phyloP scores from a whole-genome alignment of 164 flowering plant genomes.

The Dillenia suffruticosa region DNA sequence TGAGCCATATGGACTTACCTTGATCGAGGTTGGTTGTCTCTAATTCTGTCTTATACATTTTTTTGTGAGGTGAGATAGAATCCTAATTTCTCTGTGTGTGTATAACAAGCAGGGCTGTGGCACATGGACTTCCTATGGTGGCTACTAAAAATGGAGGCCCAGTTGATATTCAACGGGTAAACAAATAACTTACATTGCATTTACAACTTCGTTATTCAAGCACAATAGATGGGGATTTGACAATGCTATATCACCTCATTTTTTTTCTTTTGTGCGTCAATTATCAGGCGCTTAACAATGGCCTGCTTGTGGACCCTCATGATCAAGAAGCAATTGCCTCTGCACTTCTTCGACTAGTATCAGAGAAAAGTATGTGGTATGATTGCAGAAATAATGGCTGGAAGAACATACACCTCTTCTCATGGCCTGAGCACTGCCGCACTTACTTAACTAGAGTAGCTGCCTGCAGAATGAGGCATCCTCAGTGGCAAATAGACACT shows the following conservation, averaged over 20 bases:
- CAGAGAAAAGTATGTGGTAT: conserved; percentile 87
- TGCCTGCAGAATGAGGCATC: conserved; percentile 88
- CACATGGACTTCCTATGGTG: conserved; percentile 98
- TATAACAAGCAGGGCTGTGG: conserved; percentile 69
- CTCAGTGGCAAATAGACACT: conserved; percentile 90
- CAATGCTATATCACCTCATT: neutral
- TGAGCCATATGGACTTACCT: conserved; percentile 94
- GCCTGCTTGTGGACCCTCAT: conserved; percentile 93
- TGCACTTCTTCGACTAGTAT: conserved; percentile 81
- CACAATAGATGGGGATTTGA: neutral
- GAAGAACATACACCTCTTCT: conserved; percentile 89
- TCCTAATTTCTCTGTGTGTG: conserved; percentile 6
- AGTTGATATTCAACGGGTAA: conserved; percentile 89
- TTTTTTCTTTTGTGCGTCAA: conserved; percentile 1
- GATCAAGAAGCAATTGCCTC: conserved; percentile 75
- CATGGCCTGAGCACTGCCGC: conserved; percentile 99
- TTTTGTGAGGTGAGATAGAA: neutral
- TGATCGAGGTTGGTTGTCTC: conserved; percentile 75
- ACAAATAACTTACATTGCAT: neutral
- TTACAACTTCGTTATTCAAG: no score
- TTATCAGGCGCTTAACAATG: conserved; percentile 78
- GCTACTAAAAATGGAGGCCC: conserved; percentile 99
- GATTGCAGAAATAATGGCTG: conserved; percentile 85
- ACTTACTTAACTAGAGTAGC: conserved; percentile 93
- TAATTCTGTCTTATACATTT: neutral